phyloP scores from a whole-genome alignment of 345 rosid genomes.

The Salix viminalis region DNA sequence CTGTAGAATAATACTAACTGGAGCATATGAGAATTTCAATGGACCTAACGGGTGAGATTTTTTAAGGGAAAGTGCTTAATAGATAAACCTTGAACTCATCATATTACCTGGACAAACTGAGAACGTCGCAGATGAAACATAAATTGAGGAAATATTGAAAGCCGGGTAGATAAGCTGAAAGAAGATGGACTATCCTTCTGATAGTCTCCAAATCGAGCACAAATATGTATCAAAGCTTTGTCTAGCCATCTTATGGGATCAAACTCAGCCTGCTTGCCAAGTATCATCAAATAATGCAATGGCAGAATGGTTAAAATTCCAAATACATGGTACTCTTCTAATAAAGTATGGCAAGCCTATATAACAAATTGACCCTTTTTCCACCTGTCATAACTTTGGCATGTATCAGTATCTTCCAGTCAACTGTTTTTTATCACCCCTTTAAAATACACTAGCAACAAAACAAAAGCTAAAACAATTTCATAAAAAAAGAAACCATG shows the following conservation, averaged over 20 bases:
- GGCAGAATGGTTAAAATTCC: not conserved
- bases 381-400: not conserved
- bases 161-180: conserved; percentile 72
- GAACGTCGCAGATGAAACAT: conserved; percentile 91
- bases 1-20: conserved; percentile 32
- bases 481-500: not conserved
- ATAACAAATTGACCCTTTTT: not conserved
- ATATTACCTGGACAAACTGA: conserved; percentile 86
- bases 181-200: conserved; percentile 77
- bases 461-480: not conserved
- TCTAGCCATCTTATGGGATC: conserved; percentile 95
- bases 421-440: not conserved
- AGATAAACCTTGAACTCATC: not conserved
- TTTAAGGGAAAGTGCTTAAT: not conserved
- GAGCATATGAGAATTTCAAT: not conserved
- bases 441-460: not conserved
- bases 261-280: conserved; percentile 62
- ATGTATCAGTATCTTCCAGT: not conserved
- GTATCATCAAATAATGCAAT: not conserved
- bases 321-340: not conserved
- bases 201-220: conserved; percentile 83
- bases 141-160: conserved; percentile 83
- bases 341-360: not conserved
- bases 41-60: not conserved
- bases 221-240: conserved; percentile 75